Base-by-base conservation (phyloP, 371 early-diverging fungal species). In the Saksenaea oblongispora region DNA sequence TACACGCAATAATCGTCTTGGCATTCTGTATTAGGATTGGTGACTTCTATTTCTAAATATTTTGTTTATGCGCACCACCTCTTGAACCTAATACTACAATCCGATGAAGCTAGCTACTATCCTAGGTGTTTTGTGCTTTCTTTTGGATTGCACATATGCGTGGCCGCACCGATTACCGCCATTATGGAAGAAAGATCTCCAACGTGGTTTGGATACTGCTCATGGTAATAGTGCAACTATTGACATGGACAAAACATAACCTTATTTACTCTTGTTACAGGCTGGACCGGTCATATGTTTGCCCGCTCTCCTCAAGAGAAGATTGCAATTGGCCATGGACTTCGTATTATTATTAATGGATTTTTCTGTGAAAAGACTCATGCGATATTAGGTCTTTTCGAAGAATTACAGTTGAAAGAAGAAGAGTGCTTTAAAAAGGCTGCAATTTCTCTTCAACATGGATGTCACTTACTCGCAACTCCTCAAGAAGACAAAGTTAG, bases 391-490 rank as follows among this genome's bases (percentile, higher is more conserved):
- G 63, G 56, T 14, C 17, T 47, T 14, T 63, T 63, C 27, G 56
- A 41, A 31, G 34, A 42, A 34, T 47, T 63, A 15, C 57, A 63
- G 31, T 31, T 42, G 13, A 63, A 39, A 22, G 63, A 63, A 11
- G 47, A 42, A 39, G 63, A 63, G 31, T 63, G 63, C 22, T 63
- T 63, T 35, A 56, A 54, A 57, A 34, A 56, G 44, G 56, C 63
- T 10, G 55, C 63, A 18, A 2, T 18, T 18, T 34, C 56, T 14
- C 56, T 63, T 15, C 56, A 57, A 17, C 18, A 35, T 47, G 63
- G 63, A 42, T 63, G 63, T 15, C 63, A 57, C 13, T 51, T 57
- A 18, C 63, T 63, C 17, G 22, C 63, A 51, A 56, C 39, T 8
- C 44, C 63, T 17, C 41, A 44, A 17, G 18, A 63, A 27, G 63